Evolutionary conservation across 2,329 filamentous ascomycete genomes (phyloP).

Genomic region (Aureobasidium sp.): DNA sequence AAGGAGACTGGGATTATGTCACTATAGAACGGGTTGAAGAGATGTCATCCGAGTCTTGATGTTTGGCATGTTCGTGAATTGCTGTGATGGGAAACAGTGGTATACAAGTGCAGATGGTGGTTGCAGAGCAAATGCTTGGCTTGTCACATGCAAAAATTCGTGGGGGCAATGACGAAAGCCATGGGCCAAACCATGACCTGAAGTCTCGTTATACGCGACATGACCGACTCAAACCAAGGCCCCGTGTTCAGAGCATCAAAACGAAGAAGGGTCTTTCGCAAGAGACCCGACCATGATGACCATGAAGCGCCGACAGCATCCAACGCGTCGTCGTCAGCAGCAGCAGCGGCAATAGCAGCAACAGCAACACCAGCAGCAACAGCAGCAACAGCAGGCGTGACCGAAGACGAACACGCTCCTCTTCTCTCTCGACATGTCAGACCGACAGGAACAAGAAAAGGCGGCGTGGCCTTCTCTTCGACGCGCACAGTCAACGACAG

Average conservation of each 20-base stretch:
- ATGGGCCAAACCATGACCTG: background rate
- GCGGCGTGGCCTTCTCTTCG: slow-evolving; percentile 52
- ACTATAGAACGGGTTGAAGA: too few relatives aligned
- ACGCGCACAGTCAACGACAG: slow-evolving; percentile 6
- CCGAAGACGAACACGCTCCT: too few relatives aligned
- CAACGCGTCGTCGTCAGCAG: background rate
- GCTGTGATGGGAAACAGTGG: background rate
- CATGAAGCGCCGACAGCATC: too few relatives aligned
- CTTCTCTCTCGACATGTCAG: slow-evolving; percentile 46
- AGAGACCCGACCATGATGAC: slow-evolving; percentile 31
- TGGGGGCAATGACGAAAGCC: slow-evolving; percentile 9
- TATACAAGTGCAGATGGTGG: background rate
- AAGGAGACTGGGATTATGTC: too few relatives aligned
- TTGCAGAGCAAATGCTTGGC: slow-evolving; percentile 2
- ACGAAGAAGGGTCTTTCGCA: slow-evolving; percentile 45
- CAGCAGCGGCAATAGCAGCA: slow-evolving; percentile 16
- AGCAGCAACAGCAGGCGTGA: background rate
- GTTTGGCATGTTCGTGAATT: too few relatives aligned
- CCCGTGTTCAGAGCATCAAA: slow-evolving; percentile 44
- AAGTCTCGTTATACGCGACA: background rate
- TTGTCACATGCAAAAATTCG: slow-evolving; percentile 8
- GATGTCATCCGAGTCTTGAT: too few relatives aligned
- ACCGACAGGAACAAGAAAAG: slow-evolving; percentile 40
- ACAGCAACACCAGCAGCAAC: background rate
- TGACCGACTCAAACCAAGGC: slow-evolving; percentile 24